Evolutionary conservation across 306 rosid genomes (phyloP), one percentile per base, ranked within the genome.

Genomic region (Cicer yamashitae): DNA sequence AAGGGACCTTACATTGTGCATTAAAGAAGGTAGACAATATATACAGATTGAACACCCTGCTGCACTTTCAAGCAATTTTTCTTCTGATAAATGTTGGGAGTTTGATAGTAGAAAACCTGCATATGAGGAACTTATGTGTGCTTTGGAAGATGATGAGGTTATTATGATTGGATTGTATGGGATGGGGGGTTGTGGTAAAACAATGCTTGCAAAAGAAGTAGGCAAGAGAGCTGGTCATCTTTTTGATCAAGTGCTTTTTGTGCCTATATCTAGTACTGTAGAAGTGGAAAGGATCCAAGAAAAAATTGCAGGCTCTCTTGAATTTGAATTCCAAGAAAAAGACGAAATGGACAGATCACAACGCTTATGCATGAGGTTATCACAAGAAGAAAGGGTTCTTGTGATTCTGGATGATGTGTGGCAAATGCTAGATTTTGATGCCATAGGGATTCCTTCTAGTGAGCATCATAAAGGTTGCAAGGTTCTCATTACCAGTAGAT

Each of bases 111-210:
- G 59, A 54, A 43, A 76, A 76, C 20, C 18, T n/a, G 67, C 80
- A 20, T 53, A 43, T 66, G 67, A 66, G 10, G 12, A 65, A 13
- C 80, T 76, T 22, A 40, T 43, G 67, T 10, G 58, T 56, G 73
- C 74, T 12, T n/a, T 76, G 34, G 20, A 20, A 66, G 80, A 54
- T 43, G 80, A 66, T n/a, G 74, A 50, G 20, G 46, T 30, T 22
- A 18, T 10, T 18, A 43, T 66, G 56, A 54, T 76, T 53, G 80
- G 80, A 30, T 43, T 76, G 67, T 53, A 41, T 76, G 80, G 74
- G 25, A 50, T 43, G 65, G 74, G 74, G 10, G 68, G 74, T 14
- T 54, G 58, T 14, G 79, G 79, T 2, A 76, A 67, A 76, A 76
- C 80, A 45, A 46, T 67, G 72, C 56, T 67, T 46, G 57, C 72